A percentile compares a stretch with the other conserved stretches of the same genome.
phyloP scores from a whole-genome alignment of 768 basidiomycete genomes.

The Dacryopinax primogenitus region DNA sequence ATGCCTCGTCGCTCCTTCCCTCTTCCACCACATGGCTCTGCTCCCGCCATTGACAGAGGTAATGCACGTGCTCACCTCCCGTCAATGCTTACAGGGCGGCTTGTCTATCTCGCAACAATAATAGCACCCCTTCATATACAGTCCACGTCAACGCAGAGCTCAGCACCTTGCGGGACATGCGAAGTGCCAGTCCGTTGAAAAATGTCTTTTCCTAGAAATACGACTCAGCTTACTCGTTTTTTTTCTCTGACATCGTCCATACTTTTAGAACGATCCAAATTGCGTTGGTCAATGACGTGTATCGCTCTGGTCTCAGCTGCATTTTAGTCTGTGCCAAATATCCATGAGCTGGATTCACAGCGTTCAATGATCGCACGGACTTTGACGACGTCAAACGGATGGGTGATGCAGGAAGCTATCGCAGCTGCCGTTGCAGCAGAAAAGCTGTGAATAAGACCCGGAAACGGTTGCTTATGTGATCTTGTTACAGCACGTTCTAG shows the following conservation, averaged over 20 bases:
- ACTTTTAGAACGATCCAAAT: conserved; percentile 56
- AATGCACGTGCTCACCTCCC: not conserved
- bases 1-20: not conserved
- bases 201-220: conserved; percentile 34
- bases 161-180: conserved; percentile 72
- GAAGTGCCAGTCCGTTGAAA: conserved; percentile 73
- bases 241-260: conserved; percentile 19
- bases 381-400: conserved; percentile 92
- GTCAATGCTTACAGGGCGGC: not conserved
- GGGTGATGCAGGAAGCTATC: conserved; percentile 71
- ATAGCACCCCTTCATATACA: conserved; percentile 65
- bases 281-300: conserved; percentile 58
- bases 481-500: not conserved
- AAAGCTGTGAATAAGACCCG: not conserved
- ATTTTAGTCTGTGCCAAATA: conserved; percentile 59
- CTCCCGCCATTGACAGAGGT: not conserved
- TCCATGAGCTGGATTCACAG: not conserved
- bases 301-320: conserved; percentile 69
- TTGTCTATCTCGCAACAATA: conserved; percentile 30
- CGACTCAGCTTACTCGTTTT: not conserved
- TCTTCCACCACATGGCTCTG: not conserved
- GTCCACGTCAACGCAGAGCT: conserved; percentile 89
- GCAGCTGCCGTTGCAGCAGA: conserved; percentile 56
- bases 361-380: conserved; percentile 28
- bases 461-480: conserved; percentile 1